These are phyloP conservation scores for Alternaria conjuncta DNA, from an alignment of 2,329 filamentous ascomycete species.

Conservation along the genomic window DNA sequence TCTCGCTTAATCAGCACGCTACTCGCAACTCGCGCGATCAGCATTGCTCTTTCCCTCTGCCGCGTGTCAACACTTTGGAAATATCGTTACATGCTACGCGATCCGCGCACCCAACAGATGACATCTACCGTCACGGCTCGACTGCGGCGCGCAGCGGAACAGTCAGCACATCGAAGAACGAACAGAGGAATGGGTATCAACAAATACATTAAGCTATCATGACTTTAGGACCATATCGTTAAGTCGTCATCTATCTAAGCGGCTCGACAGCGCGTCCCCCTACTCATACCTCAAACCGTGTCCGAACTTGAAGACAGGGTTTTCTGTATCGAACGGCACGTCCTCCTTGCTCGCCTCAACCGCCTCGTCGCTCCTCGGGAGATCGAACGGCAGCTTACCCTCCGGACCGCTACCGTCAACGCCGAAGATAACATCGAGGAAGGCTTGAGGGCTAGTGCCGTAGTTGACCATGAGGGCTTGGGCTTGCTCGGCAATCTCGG, in stretches of 20 bases:
- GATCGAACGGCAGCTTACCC: conserved; percentile 57
- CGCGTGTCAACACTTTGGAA: neutral
- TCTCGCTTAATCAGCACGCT: neutral
- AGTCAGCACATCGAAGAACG: neutral
- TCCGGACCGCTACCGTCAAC: conserved; percentile 46
- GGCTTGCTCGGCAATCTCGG: conserved; percentile 50
- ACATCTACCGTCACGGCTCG: neutral
- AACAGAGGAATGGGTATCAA: neutral
- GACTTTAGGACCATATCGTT: neutral
- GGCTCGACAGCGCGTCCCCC: neutral
- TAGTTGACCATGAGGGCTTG: conserved; percentile 51
- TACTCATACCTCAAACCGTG: conserved; percentile 43
- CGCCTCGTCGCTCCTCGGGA: conserved; percentile 54
- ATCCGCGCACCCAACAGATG: neutral
- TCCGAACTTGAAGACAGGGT: conserved; percentile 46
- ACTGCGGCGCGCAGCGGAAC: neutral
- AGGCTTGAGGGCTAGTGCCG: conserved; percentile 51
- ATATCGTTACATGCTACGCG: neutral
- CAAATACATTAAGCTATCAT: neutral
- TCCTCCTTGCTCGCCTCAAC: conserved; percentile 48
- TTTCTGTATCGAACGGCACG: conserved; percentile 47
- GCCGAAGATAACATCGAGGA: conserved; percentile 54
- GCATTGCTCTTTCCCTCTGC: neutral
- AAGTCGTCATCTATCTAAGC: neutral
- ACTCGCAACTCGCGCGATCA: neutral